Conservation (phyloP, 2,329 filamentous ascomycete genomes). For the Pestalotiopsis sp. region DNA sequence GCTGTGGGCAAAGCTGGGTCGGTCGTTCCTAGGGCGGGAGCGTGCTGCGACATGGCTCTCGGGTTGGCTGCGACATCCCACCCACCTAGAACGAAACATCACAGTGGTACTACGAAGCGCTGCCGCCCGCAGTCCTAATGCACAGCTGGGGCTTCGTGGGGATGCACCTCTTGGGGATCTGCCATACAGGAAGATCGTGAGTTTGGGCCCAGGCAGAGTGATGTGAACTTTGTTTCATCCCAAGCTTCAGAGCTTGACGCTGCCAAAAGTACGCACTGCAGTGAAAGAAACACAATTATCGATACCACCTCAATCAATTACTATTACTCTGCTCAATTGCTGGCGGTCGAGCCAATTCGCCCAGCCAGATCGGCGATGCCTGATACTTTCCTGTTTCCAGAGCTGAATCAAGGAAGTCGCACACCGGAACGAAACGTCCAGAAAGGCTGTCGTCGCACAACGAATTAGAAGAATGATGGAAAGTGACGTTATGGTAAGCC, state of each 20-base stretch:
- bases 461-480: not conserved
- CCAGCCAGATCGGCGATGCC: not conserved
- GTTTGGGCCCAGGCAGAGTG: not conserved
- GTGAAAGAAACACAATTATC: not conserved
- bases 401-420: not conserved
- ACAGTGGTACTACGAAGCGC: not conserved
- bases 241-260: not conserved
- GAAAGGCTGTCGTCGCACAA: not conserved
- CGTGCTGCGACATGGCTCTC: not conserved
- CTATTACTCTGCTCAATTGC: not conserved
- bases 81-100: not conserved
- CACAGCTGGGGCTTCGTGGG: not conserved
- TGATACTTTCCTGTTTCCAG: not conserved
- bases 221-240: not conserved
- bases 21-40: not conserved
- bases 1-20: not conserved
- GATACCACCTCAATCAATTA: not conserved
- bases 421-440: not conserved
- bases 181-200: not conserved
- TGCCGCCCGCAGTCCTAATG: not conserved
- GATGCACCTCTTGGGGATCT: not conserved
- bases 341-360: not conserved
- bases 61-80: not conserved
- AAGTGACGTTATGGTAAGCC: not conserved
- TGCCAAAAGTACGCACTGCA: not conserved